These are phyloP conservation scores for Candida sanyaensis DNA, from an alignment of 1,139 yeast genomes.

Conservation along the genomic window DNA sequence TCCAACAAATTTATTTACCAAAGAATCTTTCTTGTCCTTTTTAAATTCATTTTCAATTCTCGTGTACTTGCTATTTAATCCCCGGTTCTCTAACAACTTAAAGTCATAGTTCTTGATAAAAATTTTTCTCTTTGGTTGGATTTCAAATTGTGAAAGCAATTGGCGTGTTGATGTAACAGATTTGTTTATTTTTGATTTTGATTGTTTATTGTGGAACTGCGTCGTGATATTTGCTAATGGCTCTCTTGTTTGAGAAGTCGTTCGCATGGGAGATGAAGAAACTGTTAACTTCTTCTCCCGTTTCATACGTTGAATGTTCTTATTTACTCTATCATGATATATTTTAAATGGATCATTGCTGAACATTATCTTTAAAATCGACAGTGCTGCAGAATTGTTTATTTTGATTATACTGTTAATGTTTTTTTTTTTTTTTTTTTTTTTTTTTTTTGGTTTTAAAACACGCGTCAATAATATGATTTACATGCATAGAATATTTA, in stretches of 20 bases:
- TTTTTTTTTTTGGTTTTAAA: too few species aligned
- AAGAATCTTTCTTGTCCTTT: slow-evolving; percentile 3
- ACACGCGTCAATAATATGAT: neutral
- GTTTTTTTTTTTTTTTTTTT: slow-evolving; percentile 5
- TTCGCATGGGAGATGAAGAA: neutral
- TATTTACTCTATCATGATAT: slow-evolving; percentile 8
- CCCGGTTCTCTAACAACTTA: slow-evolving; percentile 8
- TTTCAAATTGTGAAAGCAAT: slow-evolving; percentile 5
- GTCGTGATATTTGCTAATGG: slow-evolving; percentile 1
- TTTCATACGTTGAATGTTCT: slow-evolving; percentile 9
- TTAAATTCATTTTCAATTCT: slow-evolving; percentile 8
- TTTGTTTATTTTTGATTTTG: neutral
- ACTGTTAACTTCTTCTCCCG: slow-evolving; percentile 3
- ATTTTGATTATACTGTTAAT: neutral
- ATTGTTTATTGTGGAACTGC: slow-evolving; percentile 1
- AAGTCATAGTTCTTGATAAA: slow-evolving; percentile 5
- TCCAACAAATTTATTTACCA: slow-evolving; percentile 1
- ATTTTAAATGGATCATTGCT: slow-evolving; percentile 10
- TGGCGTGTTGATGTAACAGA: slow-evolving; percentile 1
- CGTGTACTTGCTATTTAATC: slow-evolving; percentile 6
- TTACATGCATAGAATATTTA: neutral
- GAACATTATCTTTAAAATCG: neutral
- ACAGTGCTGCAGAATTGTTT: neutral
- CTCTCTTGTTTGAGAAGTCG: neutral
- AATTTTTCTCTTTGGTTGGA: slow-evolving; percentile 3